Base-by-base conservation (phyloP, 2,329 filamentous ascomycete genomes). In the Plectosphaerella cucumerina region DNA sequence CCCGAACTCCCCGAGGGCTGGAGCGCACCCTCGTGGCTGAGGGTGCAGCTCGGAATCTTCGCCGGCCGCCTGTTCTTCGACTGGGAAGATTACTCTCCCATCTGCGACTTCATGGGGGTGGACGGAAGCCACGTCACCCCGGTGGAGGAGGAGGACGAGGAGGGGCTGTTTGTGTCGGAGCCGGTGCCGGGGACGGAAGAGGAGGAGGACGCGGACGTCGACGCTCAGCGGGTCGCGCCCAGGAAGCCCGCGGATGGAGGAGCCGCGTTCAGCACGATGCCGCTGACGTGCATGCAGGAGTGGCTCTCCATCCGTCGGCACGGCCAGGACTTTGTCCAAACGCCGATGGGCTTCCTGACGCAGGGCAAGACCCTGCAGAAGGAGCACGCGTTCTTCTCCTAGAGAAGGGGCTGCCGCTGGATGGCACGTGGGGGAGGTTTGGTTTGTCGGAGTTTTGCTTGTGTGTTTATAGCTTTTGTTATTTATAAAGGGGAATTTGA, bases 31-130 rank as follows among this genome's bases (percentile, higher is more conserved):
- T 17, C 51, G 0, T 85, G 80, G 80, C 65, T 87, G 0, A 68
- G 62, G 0, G 70, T 81, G 1, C 80, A 88, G 56, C 59, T 88
- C 0, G 84, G 84, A 0, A 70, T 87, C 5, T 70, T 86, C 44
- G 70, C 80, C 0, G 85, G 84, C 0, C 70, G 83, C 0, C 68
- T 88, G 0, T 87, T 87, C 57, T 76, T 85, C 50, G 69, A 75
- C 0, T 80, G 67, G 58, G 53, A 65, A 0, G 80, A 85, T 47
- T 73, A 75, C 42, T 31, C 49, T 1, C 41, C 54, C 1, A 54
- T 78, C 4, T 60, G 60, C 11, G 35, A 51, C 1, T 60, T 70
- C 15, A 57, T 76, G 3, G 67, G 65, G 0, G 63, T 68, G 2
- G 50, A 59, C 1, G 47, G 52, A 14, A 44, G 48, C 4, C 43